phyloP scores from a whole-genome alignment of 2,329 filamentous ascomycete genomes.

The Penicillium polonicum region DNA sequence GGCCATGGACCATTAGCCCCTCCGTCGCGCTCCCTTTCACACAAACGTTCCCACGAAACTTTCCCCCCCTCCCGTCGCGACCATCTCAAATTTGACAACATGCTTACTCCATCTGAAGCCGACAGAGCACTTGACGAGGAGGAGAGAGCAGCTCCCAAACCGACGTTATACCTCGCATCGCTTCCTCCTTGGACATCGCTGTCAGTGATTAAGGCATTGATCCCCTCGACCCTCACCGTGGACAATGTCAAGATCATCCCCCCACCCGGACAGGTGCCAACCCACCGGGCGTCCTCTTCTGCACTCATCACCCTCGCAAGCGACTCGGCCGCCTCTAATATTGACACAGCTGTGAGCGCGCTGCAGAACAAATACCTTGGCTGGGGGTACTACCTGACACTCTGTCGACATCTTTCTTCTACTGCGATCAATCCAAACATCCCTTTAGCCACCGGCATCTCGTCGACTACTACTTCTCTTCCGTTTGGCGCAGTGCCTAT shows the following conservation, averaged over 20 bases:
- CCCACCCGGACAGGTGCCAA: slow-evolving; percentile 46
- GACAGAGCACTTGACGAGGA: slow-evolving; percentile 43
- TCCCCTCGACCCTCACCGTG: slow-evolving; percentile 59
- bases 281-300: slow-evolving; percentile 68
- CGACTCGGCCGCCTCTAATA: slow-evolving; percentile 78
- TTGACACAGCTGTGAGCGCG: slow-evolving; percentile 73
- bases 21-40: slow-evolving; percentile 40
- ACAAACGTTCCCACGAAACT: slow-evolving; percentile 47
- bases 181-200: slow-evolving; percentile 54
- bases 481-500: slow-evolving; percentile 77
- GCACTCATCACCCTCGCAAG: slow-evolving; percentile 79
- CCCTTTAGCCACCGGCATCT: slow-evolving; percentile 48
- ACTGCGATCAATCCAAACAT: slow-evolving; percentile 60
- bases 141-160: slow-evolving; percentile 52
- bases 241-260: slow-evolving; percentile 72
- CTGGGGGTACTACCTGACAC: slow-evolving; percentile 75
- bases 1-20: slow-evolving; percentile 51
- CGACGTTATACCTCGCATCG: slow-evolving; percentile 55
- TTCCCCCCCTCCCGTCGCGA: slow-evolving; percentile 43
- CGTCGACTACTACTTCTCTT: slow-evolving; percentile 54
- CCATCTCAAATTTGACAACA: slow-evolving; percentile 39
- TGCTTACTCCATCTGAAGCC: slow-evolving; percentile 44
- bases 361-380: slow-evolving; percentile 84
- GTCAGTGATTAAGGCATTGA: slow-evolving; percentile 50
- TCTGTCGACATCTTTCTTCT: slow-evolving; percentile 81